A percentile compares a stretch with the other conserved stretches of the same genome.
Evolutionary conservation across 2,329 filamentous ascomycete genomes (phyloP).

Genomic region (Aspergillus sp.): DNA sequence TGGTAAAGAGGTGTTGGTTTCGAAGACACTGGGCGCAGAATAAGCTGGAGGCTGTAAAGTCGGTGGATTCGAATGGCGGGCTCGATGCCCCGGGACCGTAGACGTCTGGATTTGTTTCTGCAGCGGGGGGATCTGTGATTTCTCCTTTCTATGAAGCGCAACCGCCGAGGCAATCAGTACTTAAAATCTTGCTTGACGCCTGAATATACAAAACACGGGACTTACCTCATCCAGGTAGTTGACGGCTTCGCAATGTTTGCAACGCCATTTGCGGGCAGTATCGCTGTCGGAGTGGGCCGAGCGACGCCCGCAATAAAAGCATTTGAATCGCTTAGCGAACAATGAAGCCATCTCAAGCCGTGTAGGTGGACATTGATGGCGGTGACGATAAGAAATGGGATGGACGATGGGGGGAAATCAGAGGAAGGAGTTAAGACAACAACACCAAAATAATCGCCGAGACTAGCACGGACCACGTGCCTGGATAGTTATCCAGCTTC

Average conservation of each 20-base stretch:
- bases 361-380: conserved; percentile 18
- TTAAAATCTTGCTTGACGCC: conserved; percentile 14
- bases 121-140: conserved; percentile 80
- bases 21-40: conserved; percentile 80
- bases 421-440: conserved; percentile 27
- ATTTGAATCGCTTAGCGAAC: conserved; percentile 58
- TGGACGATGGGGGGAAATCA: neutral
- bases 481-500: neutral
- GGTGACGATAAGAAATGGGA: conserved; percentile 2
- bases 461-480: conserved; percentile 29
- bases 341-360: conserved; percentile 42
- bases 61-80: conserved; percentile 48
- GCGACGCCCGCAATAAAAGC: conserved; percentile 81
- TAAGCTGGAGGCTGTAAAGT: conserved; percentile 43
- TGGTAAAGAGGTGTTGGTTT: conserved; percentile 82
- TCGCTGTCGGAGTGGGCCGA: conserved; percentile 63
- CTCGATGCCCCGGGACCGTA: conserved; percentile 39
- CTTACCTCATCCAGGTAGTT: conserved; percentile 86
- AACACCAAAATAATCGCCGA: conserved; percentile 30
- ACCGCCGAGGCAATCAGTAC: conserved; percentile 18
- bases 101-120: conserved; percentile 52
- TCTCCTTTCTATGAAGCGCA: conserved; percentile 67
- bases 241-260: conserved; percentile 76
- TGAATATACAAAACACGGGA: conserved; percentile 11
- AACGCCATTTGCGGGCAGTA: conserved; percentile 67